These are phyloP conservation scores for Aegilops speltoides DNA, from an alignment of 176 grass and related monocot genomes.

Conservation along the genomic window DNA sequence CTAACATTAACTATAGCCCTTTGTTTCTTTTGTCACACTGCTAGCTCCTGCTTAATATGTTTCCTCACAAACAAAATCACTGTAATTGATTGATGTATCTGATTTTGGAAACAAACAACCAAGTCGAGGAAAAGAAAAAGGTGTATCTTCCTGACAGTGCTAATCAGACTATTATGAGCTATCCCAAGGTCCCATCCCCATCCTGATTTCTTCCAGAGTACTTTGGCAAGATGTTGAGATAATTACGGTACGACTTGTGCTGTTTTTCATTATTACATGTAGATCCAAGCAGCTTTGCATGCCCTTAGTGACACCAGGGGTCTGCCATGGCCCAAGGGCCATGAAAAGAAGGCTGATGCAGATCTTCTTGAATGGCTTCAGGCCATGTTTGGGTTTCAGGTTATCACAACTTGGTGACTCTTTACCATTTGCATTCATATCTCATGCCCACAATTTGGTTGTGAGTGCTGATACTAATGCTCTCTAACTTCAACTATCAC, in stretches of 20 bases:
- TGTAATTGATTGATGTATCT: not conserved
- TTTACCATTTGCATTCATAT: not conserved
- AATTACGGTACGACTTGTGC: not conserved
- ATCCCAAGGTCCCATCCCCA: constrained; percentile 30
- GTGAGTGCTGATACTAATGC: not conserved
- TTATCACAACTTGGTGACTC: constrained; percentile 2
- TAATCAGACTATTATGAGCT: too few relatives aligned
- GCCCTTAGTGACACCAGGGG: constrained; percentile 84
- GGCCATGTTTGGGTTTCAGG: constrained; percentile 97
- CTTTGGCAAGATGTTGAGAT: not conserved
- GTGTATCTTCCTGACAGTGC: constrained; percentile 45
- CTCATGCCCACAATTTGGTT: not conserved
- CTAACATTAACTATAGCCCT: not conserved
- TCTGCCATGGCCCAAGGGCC: constrained; percentile 82
- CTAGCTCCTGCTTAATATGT: not conserved
- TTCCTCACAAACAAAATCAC: not conserved
- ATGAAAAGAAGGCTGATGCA: constrained; percentile 52
- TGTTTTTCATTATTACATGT: not conserved
- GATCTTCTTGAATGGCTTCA: constrained; percentile 98
- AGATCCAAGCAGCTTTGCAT: constrained; percentile 74
- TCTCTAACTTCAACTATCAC: not conserved
- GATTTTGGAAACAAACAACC: constrained; percentile 29
- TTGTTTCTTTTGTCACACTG: not conserved
- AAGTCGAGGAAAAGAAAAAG: constrained; percentile 89
- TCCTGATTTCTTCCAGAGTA: not conserved